Evolutionary conservation across 352 stramenopile species (phyloP), one percentile per base, ranked within the genome.

Genomic region (Phytophthora pluvialis): DNA sequence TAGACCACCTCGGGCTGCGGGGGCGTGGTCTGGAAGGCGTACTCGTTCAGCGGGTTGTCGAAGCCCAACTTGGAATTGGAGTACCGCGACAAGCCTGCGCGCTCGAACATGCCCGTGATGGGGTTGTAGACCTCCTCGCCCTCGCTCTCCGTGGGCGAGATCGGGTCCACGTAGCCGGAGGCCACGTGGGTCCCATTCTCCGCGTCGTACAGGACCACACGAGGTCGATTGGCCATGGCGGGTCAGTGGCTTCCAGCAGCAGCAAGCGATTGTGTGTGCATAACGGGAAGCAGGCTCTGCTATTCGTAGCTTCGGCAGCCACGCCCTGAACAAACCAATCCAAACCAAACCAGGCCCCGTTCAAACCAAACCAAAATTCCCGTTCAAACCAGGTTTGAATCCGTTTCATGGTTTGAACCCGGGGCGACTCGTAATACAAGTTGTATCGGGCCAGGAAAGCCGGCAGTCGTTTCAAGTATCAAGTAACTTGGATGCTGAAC

Each of bases 141-240:
- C 39, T 67, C 67, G 18, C 62, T 75, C 43, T 75, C 67, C 0
- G 61, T 71, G 5, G 67, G 67, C 15, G 67, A 71, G 46, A 61
- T 36, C 9, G 59, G 58, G 13, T 71, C 67, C 21, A 54, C 62
- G 25, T 71, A 75, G 16, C 55, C 51, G 4, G 61, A 64, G 10
- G 48, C 51, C 36, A 40, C 29, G 21, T 46, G 60, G 21, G 46
- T 63, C 9, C 46, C 61, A 42, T 45, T 54, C 21, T n/a, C 9
- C 16, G 25, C 29, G 10, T 67, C 61, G 28, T 75, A 75, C 12
- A 75, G 49, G 21, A 75, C 67, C 16, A 75, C 31, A 9, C 40
- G 61, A 16, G 67, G 61, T 7, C 50, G 67, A 31, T 38, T 36
- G 7, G 47, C 28, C 65, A 70, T 73, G 7, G 3, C n/a, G 8